Conservation (phyloP, 2,329 filamentous ascomycete genomes). For the Paecilomyces formosus region DNA sequence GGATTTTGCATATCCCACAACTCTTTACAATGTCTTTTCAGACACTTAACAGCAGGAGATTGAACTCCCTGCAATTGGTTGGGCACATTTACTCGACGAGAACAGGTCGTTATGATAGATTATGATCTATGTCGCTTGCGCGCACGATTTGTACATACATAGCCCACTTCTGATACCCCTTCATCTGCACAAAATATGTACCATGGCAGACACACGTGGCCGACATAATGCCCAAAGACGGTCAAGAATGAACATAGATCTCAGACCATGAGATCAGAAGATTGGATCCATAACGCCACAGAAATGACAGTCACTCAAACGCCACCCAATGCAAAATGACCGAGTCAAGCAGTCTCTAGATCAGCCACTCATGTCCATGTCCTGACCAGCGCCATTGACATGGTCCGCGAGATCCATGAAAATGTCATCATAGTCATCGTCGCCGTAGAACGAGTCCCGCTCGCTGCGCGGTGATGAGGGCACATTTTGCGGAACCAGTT, state of each 20-base stretch:
- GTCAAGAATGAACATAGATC: neutral
- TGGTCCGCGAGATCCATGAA: conserved; percentile 60
- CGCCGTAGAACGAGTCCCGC: conserved; percentile 27
- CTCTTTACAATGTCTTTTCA: conserved; percentile 1
- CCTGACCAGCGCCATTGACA: conserved; percentile 24
- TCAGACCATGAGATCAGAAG: neutral
- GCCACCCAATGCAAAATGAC: conserved; percentile 4
- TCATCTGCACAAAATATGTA: neutral
- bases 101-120: neutral
- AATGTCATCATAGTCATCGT: conserved; percentile 55
- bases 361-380: conserved; percentile 29
- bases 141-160: neutral
- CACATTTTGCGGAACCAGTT: conserved; percentile 3
- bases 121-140: conserved; percentile 2
- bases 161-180: conserved; percentile 8
- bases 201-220: neutral
- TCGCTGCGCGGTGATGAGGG: conserved; percentile 4
- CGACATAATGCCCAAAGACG: neutral
- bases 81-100: neutral
- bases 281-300: conserved; percentile 1
- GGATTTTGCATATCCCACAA: neutral
- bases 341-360: neutral
- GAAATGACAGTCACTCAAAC: conserved; percentile 1
- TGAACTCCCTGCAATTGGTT: neutral
- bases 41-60: neutral